Conservation (phyloP, 306 rosid species). For the Boehmeria nivea region DNA sequence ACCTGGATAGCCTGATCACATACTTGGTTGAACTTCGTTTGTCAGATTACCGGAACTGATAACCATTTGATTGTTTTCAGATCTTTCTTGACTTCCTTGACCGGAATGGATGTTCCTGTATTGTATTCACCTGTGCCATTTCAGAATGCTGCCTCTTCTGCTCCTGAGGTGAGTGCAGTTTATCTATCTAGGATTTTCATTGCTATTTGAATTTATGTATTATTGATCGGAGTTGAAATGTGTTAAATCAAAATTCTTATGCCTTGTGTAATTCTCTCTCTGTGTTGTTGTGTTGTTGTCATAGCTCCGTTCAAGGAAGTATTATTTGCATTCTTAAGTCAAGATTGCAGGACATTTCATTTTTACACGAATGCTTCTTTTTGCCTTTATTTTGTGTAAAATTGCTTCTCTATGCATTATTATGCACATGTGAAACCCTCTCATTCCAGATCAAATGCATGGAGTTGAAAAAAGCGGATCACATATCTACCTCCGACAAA, state of each 20-base stretch:
- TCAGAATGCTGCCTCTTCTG: constrained; percentile 71
- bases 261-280: no score
- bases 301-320: no score
- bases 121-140: constrained; percentile 80
- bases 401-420: neutral
- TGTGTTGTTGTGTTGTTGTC: no score
- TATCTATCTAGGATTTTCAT: no score
- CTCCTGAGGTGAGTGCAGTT: constrained; percentile 71
- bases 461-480: constrained; percentile 67
- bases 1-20: constrained; percentile 13
- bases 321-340: no score
- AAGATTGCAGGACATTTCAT: neutral
- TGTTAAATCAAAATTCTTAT: no score
- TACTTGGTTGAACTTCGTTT: constrained; percentile 5
- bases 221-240: no score
- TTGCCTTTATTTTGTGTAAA: constrained; percentile 4
- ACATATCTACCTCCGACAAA: constrained; percentile 35
- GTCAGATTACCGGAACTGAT: constrained; percentile 19
- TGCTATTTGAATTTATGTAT: neutral
- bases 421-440: neutral
- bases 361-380: neutral
- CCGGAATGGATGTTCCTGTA: constrained; percentile 76
- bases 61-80: constrained; percentile 37
- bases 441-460: constrained; percentile 59
- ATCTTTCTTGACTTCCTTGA: constrained; percentile 58